Evolutionary conservation across 169 alveolate species (phyloP).

Genomic region (Fabrea salina): DNA sequence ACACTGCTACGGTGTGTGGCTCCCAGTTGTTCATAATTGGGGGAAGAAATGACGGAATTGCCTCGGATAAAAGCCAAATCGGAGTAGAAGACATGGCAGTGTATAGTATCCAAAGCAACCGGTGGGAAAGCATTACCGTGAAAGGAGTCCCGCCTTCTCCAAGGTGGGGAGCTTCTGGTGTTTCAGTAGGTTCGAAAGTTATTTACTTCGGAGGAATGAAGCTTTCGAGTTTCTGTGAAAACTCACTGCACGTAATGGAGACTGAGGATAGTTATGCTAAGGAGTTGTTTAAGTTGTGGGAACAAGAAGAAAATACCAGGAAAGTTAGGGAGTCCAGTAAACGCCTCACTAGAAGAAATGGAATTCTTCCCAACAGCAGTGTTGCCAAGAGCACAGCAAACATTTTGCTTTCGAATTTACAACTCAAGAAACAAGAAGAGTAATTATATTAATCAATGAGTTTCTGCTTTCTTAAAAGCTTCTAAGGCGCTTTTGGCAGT

Average conservation of each 20-base stretch:
- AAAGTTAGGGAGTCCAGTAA: not conserved
- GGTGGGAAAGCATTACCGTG: not conserved
- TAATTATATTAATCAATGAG: not conserved
- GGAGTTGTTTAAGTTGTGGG: not conserved
- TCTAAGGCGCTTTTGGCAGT: not conserved
- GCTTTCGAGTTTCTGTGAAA: not conserved
- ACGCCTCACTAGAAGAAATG: too few relatives aligned
- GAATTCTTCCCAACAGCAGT: too few relatives aligned
- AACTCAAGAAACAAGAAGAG: not conserved
- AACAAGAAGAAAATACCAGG: not conserved
- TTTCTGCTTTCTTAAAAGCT: not conserved
- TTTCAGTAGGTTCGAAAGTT: not conserved
- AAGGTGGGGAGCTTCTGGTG: slow-evolving; percentile 27
- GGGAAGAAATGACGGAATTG: not conserved
- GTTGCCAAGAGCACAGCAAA: too few relatives aligned
- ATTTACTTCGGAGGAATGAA: slow-evolving; percentile 21
- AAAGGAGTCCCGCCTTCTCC: slow-evolving; percentile 16
- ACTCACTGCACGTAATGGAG: not conserved
- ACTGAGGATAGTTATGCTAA: not conserved
- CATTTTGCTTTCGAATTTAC: too few relatives aligned
- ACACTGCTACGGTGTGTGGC: not conserved
- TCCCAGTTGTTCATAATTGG: not conserved
- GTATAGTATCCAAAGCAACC: not conserved
- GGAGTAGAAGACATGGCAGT: not conserved
- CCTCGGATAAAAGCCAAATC: too few relatives aligned